Percentiles rank a stretch among this genome's conserved stretches.
phyloP scores from a whole-genome alignment of 306 rosid species.

The Corylus heterophylla region DNA sequence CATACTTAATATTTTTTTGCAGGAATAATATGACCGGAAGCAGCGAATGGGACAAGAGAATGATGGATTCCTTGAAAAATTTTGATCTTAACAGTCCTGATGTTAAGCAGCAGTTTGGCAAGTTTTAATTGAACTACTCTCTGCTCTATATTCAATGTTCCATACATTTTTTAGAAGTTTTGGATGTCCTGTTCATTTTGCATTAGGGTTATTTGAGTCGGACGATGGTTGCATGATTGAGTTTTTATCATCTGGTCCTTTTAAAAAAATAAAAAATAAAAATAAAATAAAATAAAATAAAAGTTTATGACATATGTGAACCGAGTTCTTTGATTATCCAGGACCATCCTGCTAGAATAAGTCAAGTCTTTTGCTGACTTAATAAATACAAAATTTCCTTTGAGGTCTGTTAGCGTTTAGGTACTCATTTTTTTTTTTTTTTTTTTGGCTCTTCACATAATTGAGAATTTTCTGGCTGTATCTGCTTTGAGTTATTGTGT shows the following conservation, averaged over 20 bases:
- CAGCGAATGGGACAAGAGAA: conserved; percentile 78
- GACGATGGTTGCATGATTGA: not conserved
- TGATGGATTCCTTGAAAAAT: conserved; percentile 90
- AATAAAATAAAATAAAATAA: too few species aligned
- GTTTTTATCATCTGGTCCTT: not conserved
- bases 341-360: not conserved
- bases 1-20: conserved; percentile 23
- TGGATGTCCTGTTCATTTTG: not conserved
- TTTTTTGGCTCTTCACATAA: too few species aligned
- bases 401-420: too few species aligned
- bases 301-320: not conserved
- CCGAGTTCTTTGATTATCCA: not conserved
- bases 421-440: too few species aligned
- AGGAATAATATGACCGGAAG: conserved; percentile 87
- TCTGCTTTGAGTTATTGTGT: too few species aligned
- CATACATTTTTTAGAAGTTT: not conserved
- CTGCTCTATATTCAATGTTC: not conserved
- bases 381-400: too few species aligned
- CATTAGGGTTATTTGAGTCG: not conserved
- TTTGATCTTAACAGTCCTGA: conserved; percentile 96
- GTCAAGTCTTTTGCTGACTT: too few species aligned
- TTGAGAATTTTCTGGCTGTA: too few species aligned
- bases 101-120: conserved; percentile 97
- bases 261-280: too few species aligned
- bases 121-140: conserved; percentile 21